phyloP scores from a whole-genome alignment of 2,329 filamentous ascomycete species.

The Aphanoascus verrucosus region DNA sequence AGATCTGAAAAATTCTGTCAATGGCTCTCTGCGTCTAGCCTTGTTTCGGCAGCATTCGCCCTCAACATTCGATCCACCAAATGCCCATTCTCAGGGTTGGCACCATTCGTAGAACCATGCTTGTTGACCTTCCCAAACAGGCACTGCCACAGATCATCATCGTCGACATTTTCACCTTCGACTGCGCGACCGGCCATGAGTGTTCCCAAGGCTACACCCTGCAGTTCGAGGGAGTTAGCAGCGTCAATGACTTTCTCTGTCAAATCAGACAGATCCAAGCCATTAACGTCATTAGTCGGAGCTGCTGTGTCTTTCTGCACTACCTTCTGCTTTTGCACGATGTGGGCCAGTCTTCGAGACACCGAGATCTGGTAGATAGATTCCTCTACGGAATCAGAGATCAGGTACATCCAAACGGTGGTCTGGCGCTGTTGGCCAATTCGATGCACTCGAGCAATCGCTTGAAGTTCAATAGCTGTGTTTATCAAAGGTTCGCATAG shows the following conservation, averaged over 20 bases:
- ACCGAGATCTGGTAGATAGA: constrained; percentile 84
- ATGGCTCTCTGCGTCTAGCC: background rate
- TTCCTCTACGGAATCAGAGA: constrained; percentile 85
- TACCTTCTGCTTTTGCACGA: constrained; percentile 42
- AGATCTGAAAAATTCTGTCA: background rate
- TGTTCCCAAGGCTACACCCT: constrained; percentile 58
- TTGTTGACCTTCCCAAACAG: constrained; percentile 55
- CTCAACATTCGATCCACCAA: constrained; percentile 41
- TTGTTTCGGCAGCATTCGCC: constrained; percentile 44
- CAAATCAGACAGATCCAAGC: constrained; percentile 13
- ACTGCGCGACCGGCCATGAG: constrained; percentile 59
- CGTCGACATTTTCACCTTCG: constrained; percentile 68
- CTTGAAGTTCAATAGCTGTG: constrained; percentile 85
- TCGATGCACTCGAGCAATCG: constrained; percentile 85
- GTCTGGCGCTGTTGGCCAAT: constrained; percentile 84
- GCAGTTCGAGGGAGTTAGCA: constrained; percentile 74
- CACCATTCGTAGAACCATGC: constrained; percentile 6
- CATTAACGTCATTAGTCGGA: background rate
- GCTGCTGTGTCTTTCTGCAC: constrained; percentile 25
- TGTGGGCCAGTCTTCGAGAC: constrained; percentile 64
- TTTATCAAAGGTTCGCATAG: constrained; percentile 90
- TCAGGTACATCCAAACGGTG: constrained; percentile 88
- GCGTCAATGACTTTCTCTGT: constrained; percentile 60
- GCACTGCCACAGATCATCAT: constrained; percentile 78
- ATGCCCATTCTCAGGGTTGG: constrained; percentile 2